Base-by-base conservation (phyloP, 2,329 filamentous ascomycete species). In the Monosporascus sp. region DNA sequence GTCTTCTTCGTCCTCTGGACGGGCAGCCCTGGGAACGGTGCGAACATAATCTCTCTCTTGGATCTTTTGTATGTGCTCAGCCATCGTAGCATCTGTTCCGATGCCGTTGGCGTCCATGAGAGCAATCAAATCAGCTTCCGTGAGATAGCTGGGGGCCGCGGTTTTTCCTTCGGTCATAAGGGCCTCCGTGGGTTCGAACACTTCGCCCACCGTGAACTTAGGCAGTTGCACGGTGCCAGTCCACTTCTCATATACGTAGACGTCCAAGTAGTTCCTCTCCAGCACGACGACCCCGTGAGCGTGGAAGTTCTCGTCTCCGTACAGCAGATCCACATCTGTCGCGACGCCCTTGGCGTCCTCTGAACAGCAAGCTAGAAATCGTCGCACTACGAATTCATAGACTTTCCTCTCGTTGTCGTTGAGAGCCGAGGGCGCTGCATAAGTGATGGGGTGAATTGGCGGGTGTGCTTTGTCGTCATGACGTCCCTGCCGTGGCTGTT, bases 91-190 rank as follows among this genome's bases (percentile, higher is more conserved):
- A 73, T 99, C 94, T 9, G 94, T 99, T 14, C 94, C 94, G 58
- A 99, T 99, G 2, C 94, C 94, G 67, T 99, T 99, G 45, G 90
- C 92, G 72, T 99, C 94, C 94, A 99, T 99, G 11, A 99, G 80
- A 3, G 88, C 88, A 66, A 99, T 96, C 25, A 99, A 78, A 67
- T 99, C 94, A 0, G 94, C 92, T 68, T 99, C 94, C 0, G 94
- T 97, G 31, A 99, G 78, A 67, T 96, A 97, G 22, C 80, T 83
- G 0, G 94, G 94, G 14, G 92, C 78, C 1, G 80, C 82, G 0
- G 94, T 99, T 70, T 95, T 88, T n/a, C 94, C 93, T 62, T 97
- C 91, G 1, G 83, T 85, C 72, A 99, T 90, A 62, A 88, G 84
- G 4, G 91, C 93, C 72, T 97, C 92, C 1, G 85, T 89, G 0